phyloP scores from a whole-genome alignment of 306 rosid genomes.

The Acacia crassicarpa region DNA sequence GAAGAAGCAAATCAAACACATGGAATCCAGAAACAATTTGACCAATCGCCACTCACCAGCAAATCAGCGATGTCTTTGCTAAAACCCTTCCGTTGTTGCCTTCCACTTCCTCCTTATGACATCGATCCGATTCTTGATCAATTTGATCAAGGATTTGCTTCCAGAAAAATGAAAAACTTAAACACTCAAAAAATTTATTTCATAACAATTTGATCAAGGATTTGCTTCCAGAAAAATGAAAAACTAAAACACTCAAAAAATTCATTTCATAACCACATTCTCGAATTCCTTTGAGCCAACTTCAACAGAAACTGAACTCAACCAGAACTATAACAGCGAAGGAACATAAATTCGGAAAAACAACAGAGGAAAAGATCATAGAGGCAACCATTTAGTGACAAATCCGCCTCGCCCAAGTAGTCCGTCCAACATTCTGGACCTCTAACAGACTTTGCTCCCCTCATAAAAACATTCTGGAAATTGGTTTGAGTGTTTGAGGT shows the following conservation, averaged over 20 bases:
- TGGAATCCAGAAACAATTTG: conserved; percentile 19
- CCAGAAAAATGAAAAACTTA: conserved; percentile 5
- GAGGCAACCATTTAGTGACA: conserved; percentile 67
- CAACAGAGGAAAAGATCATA: not conserved
- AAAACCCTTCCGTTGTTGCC: conserved; percentile 79
- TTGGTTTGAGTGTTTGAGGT: too few species aligned
- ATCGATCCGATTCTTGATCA: conserved; percentile 81
- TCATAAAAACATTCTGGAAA: too few species aligned
- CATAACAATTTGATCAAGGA: conserved; percentile 62
- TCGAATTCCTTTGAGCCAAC: not conserved
- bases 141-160: conserved; percentile 80
- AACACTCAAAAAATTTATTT: not conserved
- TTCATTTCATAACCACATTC: conserved; percentile 15
- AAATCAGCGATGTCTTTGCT: conserved; percentile 91
- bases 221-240: conserved; percentile 49
- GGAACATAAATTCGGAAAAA: not conserved
- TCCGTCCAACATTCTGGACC: conserved; percentile 72
- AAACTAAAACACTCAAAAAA: not conserved
- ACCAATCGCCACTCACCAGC: too few species aligned
- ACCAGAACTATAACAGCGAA: not conserved
- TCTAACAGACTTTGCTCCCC: not conserved
- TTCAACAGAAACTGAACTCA: not conserved
- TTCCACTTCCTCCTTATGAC: conserved; percentile 82
- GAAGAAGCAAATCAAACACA: conserved; percentile 3
- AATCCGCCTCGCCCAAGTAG: conserved; percentile 71